Evolutionary conservation across 768 basidiomycete genomes (phyloP), one percentile per base, ranked within the genome.

Genomic region (Amanita phalloides): DNA sequence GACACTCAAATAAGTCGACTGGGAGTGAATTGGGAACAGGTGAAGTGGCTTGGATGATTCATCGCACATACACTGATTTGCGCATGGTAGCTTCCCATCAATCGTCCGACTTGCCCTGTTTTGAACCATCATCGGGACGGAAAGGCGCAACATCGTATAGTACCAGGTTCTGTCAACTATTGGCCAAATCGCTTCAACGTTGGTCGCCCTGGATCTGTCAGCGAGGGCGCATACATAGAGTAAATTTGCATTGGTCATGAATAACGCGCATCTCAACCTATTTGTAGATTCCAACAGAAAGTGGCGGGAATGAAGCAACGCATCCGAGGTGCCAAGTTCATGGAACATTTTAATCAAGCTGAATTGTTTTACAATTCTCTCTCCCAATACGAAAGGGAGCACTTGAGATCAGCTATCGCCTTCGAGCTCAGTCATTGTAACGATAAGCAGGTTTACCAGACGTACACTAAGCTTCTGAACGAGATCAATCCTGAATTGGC

Each of bases 391-490:
- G 92, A 94, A 71, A 81, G 84, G 66, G 55, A 67, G n/a, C 89
- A 93, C 63, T 69, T 92, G 28, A 67, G 79, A 45, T 60, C 68
- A 3, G 90, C 88, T 4, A 72, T 88, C 53, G 78, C 81, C 10
- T 94, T 95, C 63, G 91, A 93, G 66, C 73, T 95, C 32, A 81
- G 80, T 53, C 89, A 92, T 61, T 87, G 85, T 65, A 84, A 89
- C 48, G 88, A 92, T 58, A 75, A 77, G 0, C 65, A 70, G 2
- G 85, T 94, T 1, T 85, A 84, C 64, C 68, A 79, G 61, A 71
- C 71, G 2, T 86, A 88, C 63, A 79, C 85, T 50, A 71, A 77
- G 38, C 61, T 84, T 13, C 75, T 89, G 56, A 85, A 82, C 63
- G 70, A 84, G 60, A 78, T 95, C 60, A 82, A 90, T 65, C 71